A percentile compares a stretch with the other conserved stretches of the same genome.
Evolutionary conservation across 2,329 filamentous ascomycete species (phyloP).

Genomic region (Simplicillium sp.): DNA sequence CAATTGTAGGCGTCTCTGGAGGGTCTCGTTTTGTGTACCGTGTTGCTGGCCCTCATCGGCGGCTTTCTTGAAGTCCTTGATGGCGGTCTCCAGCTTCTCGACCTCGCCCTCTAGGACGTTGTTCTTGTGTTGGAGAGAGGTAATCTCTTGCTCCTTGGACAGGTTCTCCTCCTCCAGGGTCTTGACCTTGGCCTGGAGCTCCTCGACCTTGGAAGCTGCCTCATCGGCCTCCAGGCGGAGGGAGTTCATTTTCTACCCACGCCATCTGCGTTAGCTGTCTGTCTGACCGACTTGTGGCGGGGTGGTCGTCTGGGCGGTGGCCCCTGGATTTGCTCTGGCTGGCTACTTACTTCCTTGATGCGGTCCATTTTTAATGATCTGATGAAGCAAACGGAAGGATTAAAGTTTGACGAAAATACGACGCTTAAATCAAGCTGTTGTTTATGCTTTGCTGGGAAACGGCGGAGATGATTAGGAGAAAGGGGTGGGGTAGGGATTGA

Average conservation of each 20-base stretch:
- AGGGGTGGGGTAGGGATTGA: constrained; percentile 9
- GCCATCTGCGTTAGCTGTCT: constrained; percentile 16
- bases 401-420: background rate
- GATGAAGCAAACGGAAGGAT: background rate
- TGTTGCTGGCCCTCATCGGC: constrained; percentile 75
- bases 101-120: constrained; percentile 80
- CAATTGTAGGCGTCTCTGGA: constrained; percentile 86
- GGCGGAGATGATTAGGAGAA: constrained; percentile 8
- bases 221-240: constrained; percentile 93
- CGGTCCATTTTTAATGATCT: constrained; percentile 58
- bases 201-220: constrained; percentile 70
- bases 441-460: constrained; percentile 6
- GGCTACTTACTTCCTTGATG: constrained; percentile 71
- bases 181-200: constrained; percentile 83
- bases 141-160: constrained; percentile 96
- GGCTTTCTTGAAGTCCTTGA: constrained; percentile 81
- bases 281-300: constrained; percentile 7
- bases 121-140: constrained; percentile 93
- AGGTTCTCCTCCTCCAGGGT: constrained; percentile 88
- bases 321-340: too few relatives aligned
- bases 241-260: constrained; percentile 75
- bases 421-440: constrained; percentile 1
- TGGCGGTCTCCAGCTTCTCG: constrained; percentile 77
- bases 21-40: constrained; percentile 81
- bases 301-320: too few relatives aligned